Evolutionary conservation across 2,329 filamentous ascomycete species (phyloP), one percentile per base, ranked within the genome.

Genomic region (Paracorniculantispora psalliotae): DNA sequence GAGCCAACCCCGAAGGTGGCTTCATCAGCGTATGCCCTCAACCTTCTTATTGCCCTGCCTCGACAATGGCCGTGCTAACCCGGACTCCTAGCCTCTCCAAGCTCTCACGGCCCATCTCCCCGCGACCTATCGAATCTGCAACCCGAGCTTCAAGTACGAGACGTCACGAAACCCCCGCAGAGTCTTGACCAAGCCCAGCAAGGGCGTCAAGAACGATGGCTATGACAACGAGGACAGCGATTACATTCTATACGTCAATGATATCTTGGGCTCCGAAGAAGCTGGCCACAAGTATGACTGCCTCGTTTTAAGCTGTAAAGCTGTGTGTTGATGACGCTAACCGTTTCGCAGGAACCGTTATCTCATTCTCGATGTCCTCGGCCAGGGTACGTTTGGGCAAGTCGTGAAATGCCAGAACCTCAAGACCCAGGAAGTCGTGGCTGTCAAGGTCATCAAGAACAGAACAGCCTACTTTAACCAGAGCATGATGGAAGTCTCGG

Each of bases 401-500:
- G 94, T 99, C 33, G 94, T 99, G 62, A 99, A 99, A 74, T 99
- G 94, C 71, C 94, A 99, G 73, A 99, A 99, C 68, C 76, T 99
- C 67, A 97, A 96, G 77, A 97, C 94, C 0, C 92, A 97, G 72
- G 94, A 99, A 75, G 94, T 99, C 41, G 94, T 99, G 47, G 94
- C 94, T 3, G 94, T 99, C 66, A 99, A 99, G 77, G 94, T 99
- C 57, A 94, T 99, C 77, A 99, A 99, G 78, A 99, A 99, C 75
- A 88, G 93, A 68, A 99, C 94, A 1, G 94, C 94, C 39, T 99
- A 99, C 74, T 99, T 99, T 79, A 99, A 99, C 71, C 94, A 99
- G 75, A 97, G 94, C 74, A 99, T 99, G 94, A 99, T 99, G 94
- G 94, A 99, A 72, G 94, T 99, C 33, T 99, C 94, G 1, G 94